Percentiles rank a stretch among this genome's conserved stretches.
These are phyloP conservation scores for Schizonepeta tenuifolia DNA, from an alignment of 257 asterid species.

Conservation along the genomic window DNA sequence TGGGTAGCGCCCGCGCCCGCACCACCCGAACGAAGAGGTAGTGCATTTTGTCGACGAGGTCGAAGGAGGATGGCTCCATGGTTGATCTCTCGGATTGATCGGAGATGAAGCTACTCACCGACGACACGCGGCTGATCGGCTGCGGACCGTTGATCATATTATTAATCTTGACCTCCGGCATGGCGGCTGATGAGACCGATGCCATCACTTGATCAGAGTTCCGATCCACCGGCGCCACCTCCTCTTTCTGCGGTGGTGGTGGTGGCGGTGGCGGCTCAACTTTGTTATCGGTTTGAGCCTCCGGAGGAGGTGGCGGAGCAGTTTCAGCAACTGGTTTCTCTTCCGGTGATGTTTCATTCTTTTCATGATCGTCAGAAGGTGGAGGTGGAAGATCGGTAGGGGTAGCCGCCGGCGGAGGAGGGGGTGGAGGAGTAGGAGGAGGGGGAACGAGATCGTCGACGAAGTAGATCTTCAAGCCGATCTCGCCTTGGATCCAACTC, in stretches of 20 bases:
- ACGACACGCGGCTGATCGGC: constrained; percentile 73
- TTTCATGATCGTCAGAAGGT: constrained; percentile 30
- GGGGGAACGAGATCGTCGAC: constrained; percentile 57
- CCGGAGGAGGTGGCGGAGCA: constrained; percentile 29
- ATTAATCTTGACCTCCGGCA: constrained; percentile 51
- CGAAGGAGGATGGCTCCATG: constrained; percentile 76
- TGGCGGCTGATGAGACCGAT: constrained; percentile 47
- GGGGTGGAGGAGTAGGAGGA: constrained; percentile 49
- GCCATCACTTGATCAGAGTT: constrained; percentile 47
- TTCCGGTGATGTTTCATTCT: constrained; percentile 31
- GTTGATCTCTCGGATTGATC: constrained; percentile 62
- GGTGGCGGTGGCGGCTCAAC: constrained; percentile 33
- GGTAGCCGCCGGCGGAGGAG: constrained; percentile 32
- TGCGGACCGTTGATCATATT: constrained; percentile 47
- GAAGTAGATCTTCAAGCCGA: constrained; percentile 79
- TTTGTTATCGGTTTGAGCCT: constrained; percentile 27
- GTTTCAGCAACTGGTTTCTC: constrained; percentile 40
- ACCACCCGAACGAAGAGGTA: constrained; percentile 79
- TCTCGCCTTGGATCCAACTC: constrained; percentile 81
- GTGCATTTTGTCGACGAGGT: constrained; percentile 87
- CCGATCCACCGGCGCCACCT: not conserved
- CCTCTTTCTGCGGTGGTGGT: not conserved
- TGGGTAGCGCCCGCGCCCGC: constrained; percentile 76
- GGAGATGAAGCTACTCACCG: constrained; percentile 73
- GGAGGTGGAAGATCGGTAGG: constrained; percentile 23